These are phyloP conservation scores for Papiliotrema nemorosa DNA, from an alignment of 1,284 basidiomycete species.

Conservation along the genomic window DNA sequence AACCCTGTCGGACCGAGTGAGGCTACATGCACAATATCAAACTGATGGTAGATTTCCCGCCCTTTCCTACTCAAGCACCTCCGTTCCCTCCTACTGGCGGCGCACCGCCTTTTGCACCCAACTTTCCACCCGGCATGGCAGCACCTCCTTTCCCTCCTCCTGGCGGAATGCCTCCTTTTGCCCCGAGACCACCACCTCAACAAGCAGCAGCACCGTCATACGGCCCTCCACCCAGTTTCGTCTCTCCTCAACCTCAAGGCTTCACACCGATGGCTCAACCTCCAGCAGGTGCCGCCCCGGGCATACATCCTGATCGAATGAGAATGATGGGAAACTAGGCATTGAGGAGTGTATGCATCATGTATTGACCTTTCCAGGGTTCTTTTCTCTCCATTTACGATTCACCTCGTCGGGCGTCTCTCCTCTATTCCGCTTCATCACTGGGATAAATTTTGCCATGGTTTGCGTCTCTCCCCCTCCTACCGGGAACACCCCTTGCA, in stretches of 20 bases:
- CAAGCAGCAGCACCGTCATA: neutral
- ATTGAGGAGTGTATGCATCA: neutral
- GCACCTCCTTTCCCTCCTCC: slow-evolving; percentile 62
- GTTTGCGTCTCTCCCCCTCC: slow-evolving; percentile 69
- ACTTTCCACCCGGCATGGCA: slow-evolving; percentile 13
- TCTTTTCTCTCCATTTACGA: slow-evolving; percentile 62
- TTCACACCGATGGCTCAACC: slow-evolving; percentile 20
- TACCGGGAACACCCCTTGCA: slow-evolving; percentile 58
- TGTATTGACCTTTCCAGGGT: slow-evolving; percentile 11
- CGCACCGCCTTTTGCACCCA: slow-evolving; percentile 7
- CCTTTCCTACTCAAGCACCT: slow-evolving; percentile 9
- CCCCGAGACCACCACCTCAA: slow-evolving; percentile 6
- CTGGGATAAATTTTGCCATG: slow-evolving; percentile 61
- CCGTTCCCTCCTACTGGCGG: slow-evolving; percentile 58
- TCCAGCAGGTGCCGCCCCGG: slow-evolving; percentile 39
- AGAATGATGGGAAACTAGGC: slow-evolving; percentile 64
- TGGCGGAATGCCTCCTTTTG: neutral
- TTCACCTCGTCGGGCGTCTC: slow-evolving; percentile 71
- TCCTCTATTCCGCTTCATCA: slow-evolving; percentile 63
- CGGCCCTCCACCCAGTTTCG: slow-evolving; percentile 38
- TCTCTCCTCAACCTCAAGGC: neutral
- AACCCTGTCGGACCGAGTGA: slow-evolving; percentile 32
- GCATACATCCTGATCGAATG: slow-evolving; percentile 80
- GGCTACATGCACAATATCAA: neutral
- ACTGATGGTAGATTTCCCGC: neutral